These are phyloP conservation scores for Colletotrichum caudatum DNA, from an alignment of 2,329 filamentous ascomycete species.

Conservation along the genomic window DNA sequence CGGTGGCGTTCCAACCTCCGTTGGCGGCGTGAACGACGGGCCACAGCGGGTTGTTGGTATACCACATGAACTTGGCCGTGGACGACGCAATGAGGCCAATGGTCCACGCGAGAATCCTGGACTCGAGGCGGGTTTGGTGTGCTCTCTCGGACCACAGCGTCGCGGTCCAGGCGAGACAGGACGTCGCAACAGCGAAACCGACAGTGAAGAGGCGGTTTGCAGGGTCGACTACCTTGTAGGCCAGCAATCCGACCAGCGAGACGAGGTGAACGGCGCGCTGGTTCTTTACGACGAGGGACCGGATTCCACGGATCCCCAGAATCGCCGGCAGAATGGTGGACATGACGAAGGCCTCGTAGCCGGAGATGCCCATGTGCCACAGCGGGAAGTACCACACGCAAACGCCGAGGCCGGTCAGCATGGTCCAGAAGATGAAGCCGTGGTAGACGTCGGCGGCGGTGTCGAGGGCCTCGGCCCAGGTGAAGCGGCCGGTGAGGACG, in stretches of 20 bases:
- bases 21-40: constrained; percentile 91
- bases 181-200: constrained; percentile 82
- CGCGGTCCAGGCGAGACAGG: constrained; percentile 86
- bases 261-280: constrained; percentile 79
- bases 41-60: constrained; percentile 97
- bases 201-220: constrained; percentile 83
- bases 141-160: constrained; percentile 83
- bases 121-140: constrained; percentile 81
- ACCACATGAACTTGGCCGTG: constrained; percentile 90
- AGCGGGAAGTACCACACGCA: constrained; percentile 98
- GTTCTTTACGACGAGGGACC: constrained; percentile 76
- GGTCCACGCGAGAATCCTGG: constrained; percentile 82
- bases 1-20: constrained; percentile 91
- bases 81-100: constrained; percentile 87
- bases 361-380: constrained; percentile 99
- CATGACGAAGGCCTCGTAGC: constrained; percentile 92
- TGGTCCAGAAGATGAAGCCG: constrained; percentile 96
- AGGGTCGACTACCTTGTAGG: constrained; percentile 81
- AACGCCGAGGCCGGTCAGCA: constrained; percentile 88
- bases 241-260: constrained; percentile 81
- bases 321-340: constrained; percentile 84
- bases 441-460: constrained; percentile 91
- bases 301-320: constrained; percentile 77
- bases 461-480: constrained; percentile 80
- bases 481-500: constrained; percentile 78